Evolutionary conservation across 2,329 filamentous ascomycete genomes (phyloP).

Genomic region (Catunica adiposa): DNA sequence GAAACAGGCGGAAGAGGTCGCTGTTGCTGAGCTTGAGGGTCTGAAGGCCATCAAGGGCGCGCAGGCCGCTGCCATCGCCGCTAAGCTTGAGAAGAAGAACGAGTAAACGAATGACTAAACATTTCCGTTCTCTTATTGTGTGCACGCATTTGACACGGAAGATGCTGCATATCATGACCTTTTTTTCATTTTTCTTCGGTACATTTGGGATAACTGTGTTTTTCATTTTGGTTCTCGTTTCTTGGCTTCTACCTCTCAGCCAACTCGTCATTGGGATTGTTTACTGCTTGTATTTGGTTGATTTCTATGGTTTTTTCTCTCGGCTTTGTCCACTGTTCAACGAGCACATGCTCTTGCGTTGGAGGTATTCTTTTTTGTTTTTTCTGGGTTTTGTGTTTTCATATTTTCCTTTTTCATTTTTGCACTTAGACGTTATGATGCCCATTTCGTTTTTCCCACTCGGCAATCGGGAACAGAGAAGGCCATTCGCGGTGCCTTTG

Average conservation of each 20-base stretch:
- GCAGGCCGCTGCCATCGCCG: neutral
- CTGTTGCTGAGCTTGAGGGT: constrained; percentile 10
- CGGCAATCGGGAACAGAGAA: neutral
- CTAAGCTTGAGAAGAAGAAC: constrained; percentile 18
- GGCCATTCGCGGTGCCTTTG: neutral
- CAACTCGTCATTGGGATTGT: neutral
- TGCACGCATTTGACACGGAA: neutral
- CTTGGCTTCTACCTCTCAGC: neutral
- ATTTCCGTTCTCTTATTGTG: neutral
- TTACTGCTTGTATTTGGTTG: neutral
- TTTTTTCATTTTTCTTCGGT: constrained; percentile 1
- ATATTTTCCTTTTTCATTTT: constrained; percentile 9
- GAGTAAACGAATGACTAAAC: constrained; percentile 16
- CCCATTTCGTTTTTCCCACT: constrained; percentile 6
- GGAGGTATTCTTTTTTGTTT: neutral
- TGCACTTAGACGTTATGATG: constrained; percentile 14
- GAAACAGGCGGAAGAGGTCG: constrained; percentile 29
- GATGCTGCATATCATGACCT: neutral
- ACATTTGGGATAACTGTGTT: neutral
- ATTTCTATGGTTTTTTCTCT: constrained; percentile 1
- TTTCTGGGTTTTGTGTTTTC: constrained; percentile 4
- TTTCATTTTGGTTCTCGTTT: neutral
- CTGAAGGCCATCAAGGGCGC: constrained; percentile 10
- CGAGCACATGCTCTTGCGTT: neutral
- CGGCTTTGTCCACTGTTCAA: neutral